Conservation (phyloP, 2,329 filamentous ascomycete genomes). For the Botrytis medusae region DNA sequence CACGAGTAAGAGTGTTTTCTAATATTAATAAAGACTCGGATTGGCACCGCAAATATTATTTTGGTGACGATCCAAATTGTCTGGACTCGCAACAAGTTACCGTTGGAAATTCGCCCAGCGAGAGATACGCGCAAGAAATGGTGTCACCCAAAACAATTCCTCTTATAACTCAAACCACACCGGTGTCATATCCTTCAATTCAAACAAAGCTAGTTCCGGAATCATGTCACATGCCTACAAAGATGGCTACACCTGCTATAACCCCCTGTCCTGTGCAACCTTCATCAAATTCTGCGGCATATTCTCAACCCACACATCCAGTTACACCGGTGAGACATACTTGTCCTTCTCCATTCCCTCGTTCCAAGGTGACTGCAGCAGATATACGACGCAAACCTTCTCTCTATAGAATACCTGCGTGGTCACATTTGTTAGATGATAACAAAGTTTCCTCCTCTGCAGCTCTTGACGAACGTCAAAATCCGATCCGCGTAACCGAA, state of each 20-base stretch:
- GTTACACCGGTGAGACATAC: not conserved
- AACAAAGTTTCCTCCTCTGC: not conserved
- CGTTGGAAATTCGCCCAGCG: not conserved
- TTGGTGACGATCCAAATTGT: not conserved
- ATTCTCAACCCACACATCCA: not conserved
- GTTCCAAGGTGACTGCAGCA: slow-evolving; percentile 7
- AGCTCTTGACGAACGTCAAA: not conserved
- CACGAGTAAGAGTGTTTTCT: not conserved
- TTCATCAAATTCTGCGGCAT: not conserved
- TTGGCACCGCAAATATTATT: slow-evolving; percentile 18
- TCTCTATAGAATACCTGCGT: slow-evolving; percentile 34
- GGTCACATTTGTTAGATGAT: slow-evolving; percentile 17
- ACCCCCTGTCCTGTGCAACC: not conserved
- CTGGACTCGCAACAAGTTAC: not conserved
- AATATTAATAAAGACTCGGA: not conserved
- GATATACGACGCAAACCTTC: slow-evolving; percentile 36
- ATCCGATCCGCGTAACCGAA: too few relatives aligned
- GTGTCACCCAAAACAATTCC: slow-evolving; percentile 23
- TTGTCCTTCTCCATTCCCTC: not conserved
- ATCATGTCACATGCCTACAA: not conserved
- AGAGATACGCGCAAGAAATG: slow-evolving; percentile 9
- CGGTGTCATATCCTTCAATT: not conserved
- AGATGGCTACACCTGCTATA: not conserved
- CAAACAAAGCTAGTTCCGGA: not conserved
- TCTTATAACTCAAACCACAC: slow-evolving; percentile 16